These are phyloP conservation scores for Linanthus parryae DNA, from an alignment of 148 eudicot species.

Conservation along the genomic window DNA sequence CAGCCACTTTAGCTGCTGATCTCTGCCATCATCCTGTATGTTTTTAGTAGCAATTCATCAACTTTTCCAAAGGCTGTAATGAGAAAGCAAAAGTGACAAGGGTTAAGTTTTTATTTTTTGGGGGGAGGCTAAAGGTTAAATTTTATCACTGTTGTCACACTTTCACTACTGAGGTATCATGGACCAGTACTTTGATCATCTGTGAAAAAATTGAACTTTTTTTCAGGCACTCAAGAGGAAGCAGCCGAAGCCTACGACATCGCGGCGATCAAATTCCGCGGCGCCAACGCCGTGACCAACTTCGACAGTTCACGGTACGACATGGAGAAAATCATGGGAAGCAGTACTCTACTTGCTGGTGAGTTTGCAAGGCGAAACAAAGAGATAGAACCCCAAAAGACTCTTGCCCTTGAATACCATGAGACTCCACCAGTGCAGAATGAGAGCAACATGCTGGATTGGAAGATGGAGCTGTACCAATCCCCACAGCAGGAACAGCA, in stretches of 20 bases:
- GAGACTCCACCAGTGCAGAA: neutral
- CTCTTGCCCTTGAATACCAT: slow-evolving; percentile 7
- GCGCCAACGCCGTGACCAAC: slow-evolving; percentile 77
- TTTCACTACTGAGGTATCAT: no score
- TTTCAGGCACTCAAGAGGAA: slow-evolving; percentile 89
- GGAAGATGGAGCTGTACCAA: slow-evolving; percentile 30
- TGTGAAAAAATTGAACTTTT: no score
- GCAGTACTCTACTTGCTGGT: slow-evolving; percentile 58
- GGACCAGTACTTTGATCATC: no score
- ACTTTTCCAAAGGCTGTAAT: slow-evolving; percentile 11
- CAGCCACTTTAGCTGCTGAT: slow-evolving; percentile 13
- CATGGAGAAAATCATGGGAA: slow-evolving; percentile 60
- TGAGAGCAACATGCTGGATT: slow-evolving; percentile 16
- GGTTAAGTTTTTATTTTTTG: no score
- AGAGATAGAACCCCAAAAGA: slow-evolving; percentile 14
- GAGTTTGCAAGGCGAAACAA: slow-evolving; percentile 54
- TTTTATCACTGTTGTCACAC: no score
- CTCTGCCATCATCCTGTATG: no score
- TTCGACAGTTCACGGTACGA: slow-evolving; percentile 70
- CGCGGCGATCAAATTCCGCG: slow-evolving; percentile 89
- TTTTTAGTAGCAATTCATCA: no score
- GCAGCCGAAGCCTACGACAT: slow-evolving; percentile 97
- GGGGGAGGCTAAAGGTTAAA: no score
- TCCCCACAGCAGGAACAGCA: slow-evolving; percentile 9
- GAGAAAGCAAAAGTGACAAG: no score